A percentile compares a stretch with the other conserved stretches of the same genome.
phyloP scores from a whole-genome alignment of 2,329 filamentous ascomycete genomes.

The Lomentospora prolificans region DNA sequence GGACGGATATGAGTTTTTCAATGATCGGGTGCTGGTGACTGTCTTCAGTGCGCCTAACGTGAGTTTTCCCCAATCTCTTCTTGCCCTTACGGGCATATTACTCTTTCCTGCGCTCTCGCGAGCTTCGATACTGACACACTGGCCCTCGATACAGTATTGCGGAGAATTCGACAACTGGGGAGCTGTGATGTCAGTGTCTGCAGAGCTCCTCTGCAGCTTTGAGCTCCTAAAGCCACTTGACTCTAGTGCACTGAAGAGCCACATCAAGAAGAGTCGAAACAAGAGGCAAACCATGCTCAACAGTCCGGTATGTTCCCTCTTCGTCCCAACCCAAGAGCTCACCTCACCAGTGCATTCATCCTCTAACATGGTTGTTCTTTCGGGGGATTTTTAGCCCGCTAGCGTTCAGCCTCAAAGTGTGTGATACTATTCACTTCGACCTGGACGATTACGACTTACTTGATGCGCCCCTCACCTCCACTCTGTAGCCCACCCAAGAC shows the following conservation, averaged over 20 bases:
- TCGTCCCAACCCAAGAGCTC: not conserved
- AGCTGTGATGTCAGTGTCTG: slow-evolving; percentile 95
- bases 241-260: slow-evolving; percentile 90
- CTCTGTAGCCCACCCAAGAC: not conserved
- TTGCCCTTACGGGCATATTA: not conserved
- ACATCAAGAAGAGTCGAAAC: slow-evolving; percentile 96
- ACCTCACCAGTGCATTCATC: not conserved
- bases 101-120: not conserved
- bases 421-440: slow-evolving; percentile 16
- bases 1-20: slow-evolving; percentile 98
- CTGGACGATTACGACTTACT: not conserved
- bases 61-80: slow-evolving; percentile 30
- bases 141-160: slow-evolving; percentile 58
- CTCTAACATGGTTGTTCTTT: not conserved
- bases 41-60: slow-evolving; percentile 97
- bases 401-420: slow-evolving; percentile 48
- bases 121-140: slow-evolving; percentile 16
- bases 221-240: slow-evolving; percentile 94
- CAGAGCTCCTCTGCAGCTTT: slow-evolving; percentile 90
- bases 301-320: slow-evolving; percentile 66
- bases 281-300: slow-evolving; percentile 92
- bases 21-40: slow-evolving; percentile 85
- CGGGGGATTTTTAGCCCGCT: slow-evolving; percentile 31
- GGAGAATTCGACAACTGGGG: slow-evolving; percentile 99
- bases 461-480: not conserved